These are phyloP conservation scores for Fusarium sp. DNA, from an alignment of 2,329 filamentous ascomycete genomes.

Conservation along the genomic window DNA sequence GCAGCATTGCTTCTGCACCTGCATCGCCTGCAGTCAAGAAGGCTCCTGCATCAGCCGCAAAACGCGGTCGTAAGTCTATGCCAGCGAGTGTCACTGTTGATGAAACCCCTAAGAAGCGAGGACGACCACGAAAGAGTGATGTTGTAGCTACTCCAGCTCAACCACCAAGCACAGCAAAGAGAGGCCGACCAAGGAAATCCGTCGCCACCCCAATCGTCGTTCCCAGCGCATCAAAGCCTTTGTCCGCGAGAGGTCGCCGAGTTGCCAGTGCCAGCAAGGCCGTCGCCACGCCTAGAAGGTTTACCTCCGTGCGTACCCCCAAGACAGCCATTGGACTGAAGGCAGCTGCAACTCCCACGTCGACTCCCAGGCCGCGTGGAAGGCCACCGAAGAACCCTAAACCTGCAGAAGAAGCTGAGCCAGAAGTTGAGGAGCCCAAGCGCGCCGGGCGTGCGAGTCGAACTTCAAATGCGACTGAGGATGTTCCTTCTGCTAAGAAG, in stretches of 20 bases:
- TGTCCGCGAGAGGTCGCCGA: slow-evolving; percentile 21
- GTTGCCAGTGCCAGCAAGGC: slow-evolving; percentile 30
- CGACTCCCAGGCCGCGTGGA: slow-evolving; percentile 40
- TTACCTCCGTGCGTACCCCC: slow-evolving; percentile 8
- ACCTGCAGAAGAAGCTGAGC: slow-evolving; percentile 3
- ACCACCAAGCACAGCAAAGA: slow-evolving; percentile 27
- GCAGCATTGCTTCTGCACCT: slow-evolving; percentile 25
- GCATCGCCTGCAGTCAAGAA: slow-evolving; percentile 26
- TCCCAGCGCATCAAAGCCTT: slow-evolving; percentile 20
- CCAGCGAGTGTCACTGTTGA: slow-evolving; percentile 26
- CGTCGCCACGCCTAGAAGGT: slow-evolving; percentile 8
- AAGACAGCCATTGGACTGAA: slow-evolving; percentile 24
- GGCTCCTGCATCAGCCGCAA: slow-evolving; percentile 15
- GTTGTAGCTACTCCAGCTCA: slow-evolving; percentile 27
- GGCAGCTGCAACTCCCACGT: slow-evolving; percentile 15
- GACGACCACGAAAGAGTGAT: slow-evolving; percentile 43
- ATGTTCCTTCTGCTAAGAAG: slow-evolving; percentile 12
- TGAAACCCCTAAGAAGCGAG: slow-evolving; percentile 40
- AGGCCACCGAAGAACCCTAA: slow-evolving; percentile 37
- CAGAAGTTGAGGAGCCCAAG: slow-evolving; percentile 4
- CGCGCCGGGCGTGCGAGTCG: not conserved
- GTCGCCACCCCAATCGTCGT: slow-evolving; percentile 19
- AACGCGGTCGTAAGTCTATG: slow-evolving; percentile 40
- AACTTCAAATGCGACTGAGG: not conserved
- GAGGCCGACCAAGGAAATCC: slow-evolving; percentile 41